Evolutionary conservation across 768 basidiomycete species (phyloP), one percentile per base, ranked within the genome.

Genomic region (Mycena epipterygia): DNA sequence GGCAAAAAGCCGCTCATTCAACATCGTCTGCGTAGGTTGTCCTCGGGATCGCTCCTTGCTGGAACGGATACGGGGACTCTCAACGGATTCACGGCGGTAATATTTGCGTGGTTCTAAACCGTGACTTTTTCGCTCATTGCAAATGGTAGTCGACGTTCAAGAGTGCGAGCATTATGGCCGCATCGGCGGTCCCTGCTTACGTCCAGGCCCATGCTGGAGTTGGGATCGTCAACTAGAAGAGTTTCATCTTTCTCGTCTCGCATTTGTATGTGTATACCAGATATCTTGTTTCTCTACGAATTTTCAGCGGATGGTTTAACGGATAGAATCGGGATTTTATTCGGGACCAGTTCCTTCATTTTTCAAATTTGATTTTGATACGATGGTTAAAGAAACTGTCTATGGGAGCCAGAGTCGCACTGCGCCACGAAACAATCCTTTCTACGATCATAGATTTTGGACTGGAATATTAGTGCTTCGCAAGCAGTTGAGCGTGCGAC

Each of bases 171-270:
- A 70, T 76, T 25, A 74, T 76, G 73, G 72, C 76, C 0, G 76
- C 75, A 1, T 61, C 73, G n/a, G 42, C 52, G 9, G 75, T 75
- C 30, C 70, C 65, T 16, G 39, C 33, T n/a, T 76, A 76, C 33
- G 76, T 77, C 9, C 74, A 76, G 60, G 64, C 72, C 14, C 72
- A 78, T 59, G 74, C 77, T 21, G 75, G 76, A 33, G 64, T 77
- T 25, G 77, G 77, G 5, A 77, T 74, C 13, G 70, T 77, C 32
- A 76, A 78, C 29, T 78, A n/a, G 57, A 68, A 19, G 62, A 21
- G 46, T 13, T 44, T 13, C 21, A n/a, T 5, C 21, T 44, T 44
- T n/a, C 11, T 44, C n/a, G 21, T n/a, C 6, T 21, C 13, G 5
- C 21, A 44, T n/a, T 41, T 41, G 21, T n/a, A n/a, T 44, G 42